Base-by-base conservation (phyloP, 345 rosid species). In the Passiflora organensis region DNA sequence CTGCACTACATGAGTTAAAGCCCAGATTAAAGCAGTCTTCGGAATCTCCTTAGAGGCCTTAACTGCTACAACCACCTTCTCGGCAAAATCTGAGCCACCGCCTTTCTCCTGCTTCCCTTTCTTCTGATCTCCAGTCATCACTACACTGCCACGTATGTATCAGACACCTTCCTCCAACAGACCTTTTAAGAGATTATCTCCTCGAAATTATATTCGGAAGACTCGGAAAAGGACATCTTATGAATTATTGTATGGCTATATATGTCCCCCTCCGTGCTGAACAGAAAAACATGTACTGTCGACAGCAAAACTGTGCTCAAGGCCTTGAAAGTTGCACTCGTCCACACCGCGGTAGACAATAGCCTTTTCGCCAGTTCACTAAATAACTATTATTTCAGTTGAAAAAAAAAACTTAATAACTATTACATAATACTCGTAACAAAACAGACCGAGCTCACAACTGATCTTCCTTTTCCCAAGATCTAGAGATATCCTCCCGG, bases 11-110 rank as follows among this genome's bases (percentile, higher is more conserved):
- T 94, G 99, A 60, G 97, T 89, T 84, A 94, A 77, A 59, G 99
- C 96, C 99, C 99, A 94, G 28, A 89, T 83, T 42, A 94, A 69
- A 34, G 99, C 97, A 64, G 79, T 79, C 77, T 82, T 89, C 6
- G 99, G 81, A 66, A 94, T 83, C 72, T 94, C 97, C 71, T 85
- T 94, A 4, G 97, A 89, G 12, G 97, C 95, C 82, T 87, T 94
- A 58, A 89, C 95, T 18, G 90, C 97, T 66, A 94, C 96, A 58
- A 94, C 83, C 38, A 87, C 95, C 72, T 89, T 94, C 72, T 77
- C 81, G 22, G 83, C 77, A 51, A 16, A 82, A 74, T 80, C 78
- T 5, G 73, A 63, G 53, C 71, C 43, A 41, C 43, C 73, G 6
- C 70, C 52, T 61, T 76, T 84, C 68, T 71, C 84, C 53, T 56